phyloP scores from a whole-genome alignment of 305 asterid species.

The Fraxinus sp. region DNA sequence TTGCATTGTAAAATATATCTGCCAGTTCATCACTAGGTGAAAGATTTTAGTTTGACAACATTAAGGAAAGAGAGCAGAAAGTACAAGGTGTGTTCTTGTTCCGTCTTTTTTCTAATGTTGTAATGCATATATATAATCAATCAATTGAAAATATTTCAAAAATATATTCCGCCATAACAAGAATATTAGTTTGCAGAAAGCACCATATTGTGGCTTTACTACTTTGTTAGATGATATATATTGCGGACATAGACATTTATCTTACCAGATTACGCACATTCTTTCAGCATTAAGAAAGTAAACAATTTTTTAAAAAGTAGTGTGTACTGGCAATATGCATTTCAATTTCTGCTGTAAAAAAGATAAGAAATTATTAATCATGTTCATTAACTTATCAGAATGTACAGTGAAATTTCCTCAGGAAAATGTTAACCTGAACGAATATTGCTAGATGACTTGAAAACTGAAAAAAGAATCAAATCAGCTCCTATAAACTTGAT shows the following conservation, averaged over 20 bases:
- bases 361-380: background rate
- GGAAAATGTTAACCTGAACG: background rate
- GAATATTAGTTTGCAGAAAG: background rate
- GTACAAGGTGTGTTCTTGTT: background rate
- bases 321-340: background rate
- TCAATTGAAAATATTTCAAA: background rate
- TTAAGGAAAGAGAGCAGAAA: background rate
- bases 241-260: background rate
- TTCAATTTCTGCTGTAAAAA: background rate
- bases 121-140: background rate
- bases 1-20: background rate
- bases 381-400: background rate
- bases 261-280: background rate
- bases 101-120: background rate
- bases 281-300: background rate
- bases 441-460: background rate
- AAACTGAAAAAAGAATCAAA: background rate
- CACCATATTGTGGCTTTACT: background rate
- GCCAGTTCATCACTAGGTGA: background rate
- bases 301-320: background rate
- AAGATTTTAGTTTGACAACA: background rate
- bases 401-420: conserved; percentile 10
- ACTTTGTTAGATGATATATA: background rate
- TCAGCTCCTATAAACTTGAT: background rate
- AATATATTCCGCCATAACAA: background rate